Evolutionary conservation across 306 rosid species (phyloP).

Genomic region (Carpinus fangiana): DNA sequence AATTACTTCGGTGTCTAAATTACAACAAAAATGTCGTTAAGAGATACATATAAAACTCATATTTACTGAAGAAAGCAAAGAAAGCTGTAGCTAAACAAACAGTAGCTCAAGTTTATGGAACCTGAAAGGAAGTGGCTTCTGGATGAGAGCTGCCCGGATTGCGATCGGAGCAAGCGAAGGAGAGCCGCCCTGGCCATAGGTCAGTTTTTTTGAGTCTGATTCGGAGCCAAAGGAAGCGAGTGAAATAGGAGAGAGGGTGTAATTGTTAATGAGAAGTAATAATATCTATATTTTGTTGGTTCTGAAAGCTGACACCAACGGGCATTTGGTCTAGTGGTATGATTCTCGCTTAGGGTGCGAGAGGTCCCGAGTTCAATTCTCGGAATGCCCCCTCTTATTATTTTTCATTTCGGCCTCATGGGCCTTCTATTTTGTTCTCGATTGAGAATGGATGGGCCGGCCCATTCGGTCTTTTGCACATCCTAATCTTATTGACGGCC

Average conservation of each 20-base stretch:
- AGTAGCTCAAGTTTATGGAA: slow-evolving; percentile 6
- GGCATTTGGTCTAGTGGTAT: slow-evolving; percentile 57
- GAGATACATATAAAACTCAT: not conserved
- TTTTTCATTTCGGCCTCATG: not conserved
- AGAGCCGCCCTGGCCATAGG: slow-evolving; percentile 69
- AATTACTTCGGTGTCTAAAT: not conserved
- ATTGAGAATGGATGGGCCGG: not conserved
- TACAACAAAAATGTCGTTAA: not conserved
- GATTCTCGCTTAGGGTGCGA: slow-evolving; percentile 60
- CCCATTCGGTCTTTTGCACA: not conserved
- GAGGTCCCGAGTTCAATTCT: slow-evolving; percentile 69
- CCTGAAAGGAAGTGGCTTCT: slow-evolving; percentile 41
- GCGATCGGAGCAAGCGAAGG: slow-evolving; percentile 59
- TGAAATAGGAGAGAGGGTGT: not conserved
- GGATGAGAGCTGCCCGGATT: slow-evolving; percentile 33
- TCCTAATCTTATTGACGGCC: not conserved
- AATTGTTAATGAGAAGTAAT: no score
- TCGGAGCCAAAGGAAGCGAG: not conserved
- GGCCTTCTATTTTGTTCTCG: not conserved
- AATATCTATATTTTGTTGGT: no score
- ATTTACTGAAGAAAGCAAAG: not conserved
- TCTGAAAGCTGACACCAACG: not conserved
- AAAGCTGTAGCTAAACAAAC: no score
- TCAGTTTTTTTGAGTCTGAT: not conserved
- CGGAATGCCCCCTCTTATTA: slow-evolving; percentile 43